These are phyloP conservation scores for Vicia villosa DNA, from an alignment of 306 rosid genomes.

Conservation along the genomic window DNA sequence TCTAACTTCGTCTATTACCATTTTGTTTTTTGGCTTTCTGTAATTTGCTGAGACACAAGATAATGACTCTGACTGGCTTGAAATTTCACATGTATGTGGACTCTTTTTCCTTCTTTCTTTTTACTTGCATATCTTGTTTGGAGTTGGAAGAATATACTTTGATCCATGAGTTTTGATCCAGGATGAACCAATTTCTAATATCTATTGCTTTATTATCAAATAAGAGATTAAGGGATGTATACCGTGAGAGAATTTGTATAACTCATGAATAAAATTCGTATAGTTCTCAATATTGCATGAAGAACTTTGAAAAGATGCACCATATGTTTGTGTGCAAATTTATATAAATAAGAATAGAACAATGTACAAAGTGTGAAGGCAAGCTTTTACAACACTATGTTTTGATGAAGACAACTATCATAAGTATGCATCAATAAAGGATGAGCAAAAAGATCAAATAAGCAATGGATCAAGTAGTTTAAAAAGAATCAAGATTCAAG, in stretches of 20 bases:
- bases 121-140: slow-evolving; percentile 8
- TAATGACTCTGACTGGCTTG: slow-evolving; percentile 34
- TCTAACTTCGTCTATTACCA: slow-evolving; percentile 10
- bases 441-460: too few species aligned
- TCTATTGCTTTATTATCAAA: background rate
- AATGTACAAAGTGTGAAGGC: too few species aligned
- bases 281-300: background rate
- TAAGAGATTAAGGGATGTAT: background rate
- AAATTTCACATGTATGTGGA: slow-evolving; percentile 8
- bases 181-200: background rate
- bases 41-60: slow-evolving; percentile 19
- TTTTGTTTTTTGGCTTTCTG: slow-evolving; percentile 19
- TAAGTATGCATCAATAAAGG: too few species aligned
- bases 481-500: too few species aligned
- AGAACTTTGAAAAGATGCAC: background rate
- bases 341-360: slow-evolving; percentile 8
- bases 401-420: too few species aligned
- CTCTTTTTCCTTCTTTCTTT: slow-evolving; percentile 1
- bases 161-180: background rate
- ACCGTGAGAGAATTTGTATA: background rate
- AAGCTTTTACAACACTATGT: too few species aligned
- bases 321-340: slow-evolving; percentile 15
- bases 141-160: background rate
- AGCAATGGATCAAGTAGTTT: too few species aligned
- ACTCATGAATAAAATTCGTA: background rate